These are phyloP conservation scores for Chlorella sorokiniana DNA, from an alignment of 139 green algal species.

Conservation along the genomic window DNA sequence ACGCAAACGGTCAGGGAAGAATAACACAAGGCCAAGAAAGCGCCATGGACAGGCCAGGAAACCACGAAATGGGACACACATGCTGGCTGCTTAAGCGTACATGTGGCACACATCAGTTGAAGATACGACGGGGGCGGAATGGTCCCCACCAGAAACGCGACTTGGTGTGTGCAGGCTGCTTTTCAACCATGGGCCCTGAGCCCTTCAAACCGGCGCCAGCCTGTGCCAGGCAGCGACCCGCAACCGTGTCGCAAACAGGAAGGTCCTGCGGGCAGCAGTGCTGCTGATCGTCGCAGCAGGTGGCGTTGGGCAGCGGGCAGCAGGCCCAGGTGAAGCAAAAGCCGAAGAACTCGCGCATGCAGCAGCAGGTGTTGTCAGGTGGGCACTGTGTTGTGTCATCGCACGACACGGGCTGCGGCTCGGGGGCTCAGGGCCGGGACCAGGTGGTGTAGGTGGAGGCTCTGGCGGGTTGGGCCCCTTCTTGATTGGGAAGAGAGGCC, in stretches of 20 bases:
- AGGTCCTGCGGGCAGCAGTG: conserved; percentile 93
- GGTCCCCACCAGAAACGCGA: conserved; percentile 5
- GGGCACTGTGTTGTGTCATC: conserved; percentile 73
- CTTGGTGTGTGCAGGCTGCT: conserved; percentile 16
- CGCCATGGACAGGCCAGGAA: too few species aligned
- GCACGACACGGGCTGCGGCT: conserved; percentile 67
- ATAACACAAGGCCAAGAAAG: too few species aligned
- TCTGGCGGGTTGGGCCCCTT: conserved; percentile 73
- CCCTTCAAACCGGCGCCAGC: conserved; percentile 18
- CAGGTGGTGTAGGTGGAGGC: conserved; percentile 34
- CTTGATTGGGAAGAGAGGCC: conserved; percentile 92
- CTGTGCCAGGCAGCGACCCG: conserved; percentile 48
- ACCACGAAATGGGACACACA: too few species aligned
- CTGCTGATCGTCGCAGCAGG: conserved; percentile 91
- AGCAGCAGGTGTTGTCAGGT: conserved; percentile 88
- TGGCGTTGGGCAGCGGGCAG: conserved; percentile 90
- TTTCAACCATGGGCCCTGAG: conserved; percentile 22
- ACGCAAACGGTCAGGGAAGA: too few species aligned
- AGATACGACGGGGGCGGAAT: conserved; percentile 23
- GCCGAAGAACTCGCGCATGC: conserved; percentile 67
- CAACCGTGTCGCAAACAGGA: conserved; percentile 86
- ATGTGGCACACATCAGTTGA: not conserved
- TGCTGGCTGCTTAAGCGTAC: not conserved
- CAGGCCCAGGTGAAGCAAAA: conserved; percentile 91
- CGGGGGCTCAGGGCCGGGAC: conserved; percentile 45